phyloP scores from a whole-genome alignment of 345 rosid species.

The Eucalyptus regnans region DNA sequence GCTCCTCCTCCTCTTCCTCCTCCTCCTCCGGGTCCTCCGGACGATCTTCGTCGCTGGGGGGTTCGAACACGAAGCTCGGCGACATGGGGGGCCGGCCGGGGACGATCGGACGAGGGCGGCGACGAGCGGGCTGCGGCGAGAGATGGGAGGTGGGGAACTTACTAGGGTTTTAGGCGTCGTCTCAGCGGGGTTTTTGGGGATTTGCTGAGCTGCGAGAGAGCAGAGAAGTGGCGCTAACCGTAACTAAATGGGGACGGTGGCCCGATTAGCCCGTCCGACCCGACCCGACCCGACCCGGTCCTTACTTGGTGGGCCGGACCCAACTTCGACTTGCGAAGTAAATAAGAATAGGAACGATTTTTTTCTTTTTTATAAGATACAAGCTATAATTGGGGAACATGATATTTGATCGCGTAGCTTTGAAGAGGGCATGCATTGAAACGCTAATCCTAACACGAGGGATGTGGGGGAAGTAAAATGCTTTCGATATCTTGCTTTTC shows the following conservation, averaged over 20 bases:
- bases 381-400: no score
- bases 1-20: background rate
- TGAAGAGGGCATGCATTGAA: no score
- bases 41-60: slow-evolving; percentile 7
- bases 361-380: no score
- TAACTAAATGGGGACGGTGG: background rate
- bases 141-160: background rate
- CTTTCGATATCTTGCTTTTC: rapidly evolving
- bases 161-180: background rate
- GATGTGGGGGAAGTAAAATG: background rate
- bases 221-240: background rate
- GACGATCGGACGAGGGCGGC: background rate
- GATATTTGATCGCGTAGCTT: no score
- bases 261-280: background rate
- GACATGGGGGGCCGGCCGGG: slow-evolving; percentile 14
- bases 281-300: background rate
- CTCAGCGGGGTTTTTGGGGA: background rate
- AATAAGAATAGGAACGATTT: background rate
- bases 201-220: background rate
- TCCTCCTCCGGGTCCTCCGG: background rate
- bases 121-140: background rate
- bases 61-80: slow-evolving; percentile 5
- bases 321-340: background rate
- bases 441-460: background rate
- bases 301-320: background rate